Base-by-base conservation (phyloP, 768 basidiomycete species). In the Cystobasidium tubakii region DNA sequence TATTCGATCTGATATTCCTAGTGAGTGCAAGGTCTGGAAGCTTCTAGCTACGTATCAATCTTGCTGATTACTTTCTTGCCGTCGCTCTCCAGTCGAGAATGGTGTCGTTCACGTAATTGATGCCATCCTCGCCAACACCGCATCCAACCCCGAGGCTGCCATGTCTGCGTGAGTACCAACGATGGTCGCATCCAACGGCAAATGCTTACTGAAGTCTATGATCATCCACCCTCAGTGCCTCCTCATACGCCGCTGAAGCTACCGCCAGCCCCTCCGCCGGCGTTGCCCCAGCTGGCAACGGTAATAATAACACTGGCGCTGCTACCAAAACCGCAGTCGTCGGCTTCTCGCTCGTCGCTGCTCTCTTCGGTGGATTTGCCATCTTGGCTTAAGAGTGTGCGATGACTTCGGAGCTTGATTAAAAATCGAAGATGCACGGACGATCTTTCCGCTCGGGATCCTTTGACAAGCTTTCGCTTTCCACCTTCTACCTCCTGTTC, bases 51-150 rank as follows among this genome's bases (percentile, higher is more conserved):
- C 23, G 31, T 29, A 64, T 9, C 7, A 33, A 17, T 17, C 53
- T 55, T 1, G 25, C 39, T n/a, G n/a, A 12, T 39, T 7, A 34
- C 19, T 60, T 23, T 19, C 36, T 55, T 23, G 3, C 1, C 36
- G 15, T 63, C 29, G 10, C 39, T 39, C 9, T 13, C 36, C 31
- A 69, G 44, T 34, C n/a, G 34, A 66, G 9, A 39, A 71, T 27
- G 53, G 55, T 36, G 69, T 72, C 39, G 54, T 54, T 27, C 74
- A 79, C 76, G 33, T 82, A 53, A 82, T 83, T 73, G 80, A 80
- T 77, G 53, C 63, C 1, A 80, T 83, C 64, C 80, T 83, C 57
- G 78, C 80, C 74, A 83, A 83, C 79, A 53, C 80, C 46, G 71
- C 21, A 0, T 77, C 79, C 17, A 79, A 82, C 80, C 72, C 81